Evolutionary conservation across 202 grass and related monocot species (phyloP), one percentile per base, ranked within the genome.

Genomic region (Musa balbisiana): DNA sequence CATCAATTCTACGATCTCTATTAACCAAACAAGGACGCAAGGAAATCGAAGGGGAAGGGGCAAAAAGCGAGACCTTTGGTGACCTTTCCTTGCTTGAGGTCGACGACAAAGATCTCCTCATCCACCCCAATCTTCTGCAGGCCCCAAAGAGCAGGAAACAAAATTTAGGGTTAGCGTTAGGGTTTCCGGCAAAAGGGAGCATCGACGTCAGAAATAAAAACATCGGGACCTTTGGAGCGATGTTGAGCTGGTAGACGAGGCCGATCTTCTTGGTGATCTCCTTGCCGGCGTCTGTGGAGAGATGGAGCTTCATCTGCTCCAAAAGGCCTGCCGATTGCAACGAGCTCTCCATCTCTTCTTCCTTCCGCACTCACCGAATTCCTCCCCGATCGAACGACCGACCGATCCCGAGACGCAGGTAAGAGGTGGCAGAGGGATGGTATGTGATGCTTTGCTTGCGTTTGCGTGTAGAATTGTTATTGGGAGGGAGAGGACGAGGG

Each of bases 201-300:
- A 62, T 13, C 1, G 20, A 20, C 33, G 62, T 17, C 43, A 23
- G 0, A 21, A 15, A 15, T 27, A 11, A 19, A 49, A n/a, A 29
- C 26, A 13, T 11, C 12, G 68, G 21, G n/a, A 93, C 90, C 94
- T 93, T 92, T 55, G 94, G 90, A 1, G 90, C 72, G 82, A 98
- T 86, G 82, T 98, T 89, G 77, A 98, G 87, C 56, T 98, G 94
- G 83, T 93, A 98, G 33, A 98, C 88, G 83, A 90, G 85, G 43
- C 88, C 87, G 72, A 98, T 74, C 83, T 93, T 98, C 55, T 88
- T 70, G 81, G 73, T 85, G 66, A 98, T 55, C 51, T 80, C 81
- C 82, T 94, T 86, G 66, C 91, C 87, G 50, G 84, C 91, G 71
- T 83, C 88, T 60, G 90, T 89, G 80, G 83, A 81, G 50, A 94